Evolutionary conservation across 768 basidiomycete species (phyloP), one percentile per base, ranked within the genome.

Genomic region (Galerina sulciceps): DNA sequence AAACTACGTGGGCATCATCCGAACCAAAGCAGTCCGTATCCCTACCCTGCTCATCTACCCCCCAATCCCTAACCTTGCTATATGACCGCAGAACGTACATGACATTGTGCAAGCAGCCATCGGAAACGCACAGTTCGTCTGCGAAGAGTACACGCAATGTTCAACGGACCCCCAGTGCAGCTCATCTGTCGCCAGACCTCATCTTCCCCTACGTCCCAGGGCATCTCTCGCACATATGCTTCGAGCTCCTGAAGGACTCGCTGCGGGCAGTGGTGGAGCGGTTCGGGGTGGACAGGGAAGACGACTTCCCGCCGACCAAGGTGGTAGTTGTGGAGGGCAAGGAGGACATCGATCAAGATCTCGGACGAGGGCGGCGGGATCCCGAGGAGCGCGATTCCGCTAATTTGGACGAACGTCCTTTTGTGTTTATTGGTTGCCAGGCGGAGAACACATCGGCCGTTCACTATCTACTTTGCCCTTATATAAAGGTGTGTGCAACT

Each of bases 291-390:
- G n/a, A n/a, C n/a, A n/a, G n/a, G n/a, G n/a, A n/a, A n/a, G n/a
- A n/a, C n/a, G n/a, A n/a, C n/a, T n/a, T n/a, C n/a, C n/a, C n/a
- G n/a, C n/a, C n/a, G n/a, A n/a, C n/a, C n/a, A n/a, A n/a, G n/a
- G n/a, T n/a, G n/a, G n/a, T n/a, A n/a, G n/a, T n/a, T n/a, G n/a
- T n/a, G n/a, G n/a, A n/a, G n/a, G n/a, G n/a, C n/a, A n/a, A n/a
- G n/a, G n/a, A n/a, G n/a, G n/a, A n/a, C n/a, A n/a, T n/a, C n/a
- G n/a, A n/a, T n/a, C n/a, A n/a, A n/a, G n/a, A n/a, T n/a, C n/a
- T n/a, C n/a, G n/a, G n/a, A n/a, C n/a, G 96, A 99, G 72, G 96
- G 96, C 3, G 96, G 96, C 0, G 95, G 96, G 0, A 98, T 99
- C 55, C 85, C 94, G 22, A 74, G 94, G 78, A 75, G 89, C 60